Evolutionary conservation across 192 early-diverging fungal genomes (phyloP), one percentile per base, ranked within the genome.

Genomic region (Coemansia erecta): DNA sequence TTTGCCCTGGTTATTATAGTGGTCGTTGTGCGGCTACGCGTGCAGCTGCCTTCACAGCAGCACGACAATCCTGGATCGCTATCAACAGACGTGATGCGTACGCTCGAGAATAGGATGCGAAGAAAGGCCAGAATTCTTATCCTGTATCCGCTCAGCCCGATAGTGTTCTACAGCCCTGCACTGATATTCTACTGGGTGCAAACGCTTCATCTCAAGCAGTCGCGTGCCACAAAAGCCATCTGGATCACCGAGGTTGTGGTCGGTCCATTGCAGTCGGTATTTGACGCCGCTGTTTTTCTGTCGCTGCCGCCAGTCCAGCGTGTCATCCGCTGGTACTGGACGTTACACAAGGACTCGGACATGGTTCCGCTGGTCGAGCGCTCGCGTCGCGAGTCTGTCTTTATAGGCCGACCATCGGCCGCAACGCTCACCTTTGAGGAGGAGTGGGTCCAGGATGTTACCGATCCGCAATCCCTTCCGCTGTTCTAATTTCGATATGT

Each of bases 181-280:
- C 53, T 76, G 41, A 49, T 63, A 9, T 66, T 70, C 17, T 76
- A 62, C 68, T 76, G 73, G 73, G 63, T 76, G 12, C 73, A 76
- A 56, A 47, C 60, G 4, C 63, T 76, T 37, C 58, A 63, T 35
- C 67, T 76, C 17, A 40, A 63, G 46, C 63, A 60, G 41, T 53
- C 37, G 10, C 18, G 57, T 9, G 56, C 56, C 28, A 66, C 68
- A 0, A 40, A 40, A 0, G 60, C 57, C 17, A 63, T 76, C 15
- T 76, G 73, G 73, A 56, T 54, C 33, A 65, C 51, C 0, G 53
- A 59, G 0, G 40, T 58, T 15, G 56, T 70, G 8, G 48, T 76
- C n/a, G 67, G 58, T 4, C 73, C 73, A 2, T 40, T 76, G 43
- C 73, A 76, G 48, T 31, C 73, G 0, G 11, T 70, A 5, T 76